Percentiles rank a stretch among this genome's conserved stretches.
Evolutionary conservation across 805 yeast species (phyloP).

Genomic region (Lachancea thermotolerans): DNA sequence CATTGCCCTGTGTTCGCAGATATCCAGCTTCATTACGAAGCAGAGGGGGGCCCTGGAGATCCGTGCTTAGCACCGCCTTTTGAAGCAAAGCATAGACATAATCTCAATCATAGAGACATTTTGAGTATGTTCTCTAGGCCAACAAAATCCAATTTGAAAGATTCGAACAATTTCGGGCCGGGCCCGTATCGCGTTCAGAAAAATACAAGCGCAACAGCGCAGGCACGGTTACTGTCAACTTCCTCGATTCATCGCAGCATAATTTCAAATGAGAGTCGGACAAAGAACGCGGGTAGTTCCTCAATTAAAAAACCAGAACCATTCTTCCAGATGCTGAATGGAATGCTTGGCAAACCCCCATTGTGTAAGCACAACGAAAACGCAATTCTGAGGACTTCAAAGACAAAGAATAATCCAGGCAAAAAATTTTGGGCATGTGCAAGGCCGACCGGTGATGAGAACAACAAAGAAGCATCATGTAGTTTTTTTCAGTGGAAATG

Average conservation of each 20-base stretch:
- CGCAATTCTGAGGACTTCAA: slow-evolving; percentile 42
- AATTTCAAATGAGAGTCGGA: too few species aligned
- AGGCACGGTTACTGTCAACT: too few species aligned
- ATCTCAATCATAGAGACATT: slow-evolving; percentile 32
- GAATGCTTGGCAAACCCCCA: slow-evolving; percentile 32
- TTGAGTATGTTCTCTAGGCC: slow-evolving; percentile 30
- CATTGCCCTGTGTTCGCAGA: slow-evolving; percentile 90
- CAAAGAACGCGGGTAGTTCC: too few species aligned
- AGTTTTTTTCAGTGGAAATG: slow-evolving; percentile 46
- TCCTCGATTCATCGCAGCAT: too few species aligned
- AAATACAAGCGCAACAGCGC: background rate
- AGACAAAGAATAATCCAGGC: slow-evolving; percentile 39
- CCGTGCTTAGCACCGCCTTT: slow-evolving; percentile 32
- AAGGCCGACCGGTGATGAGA: slow-evolving; percentile 29
- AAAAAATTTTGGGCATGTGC: slow-evolving; percentile 50
- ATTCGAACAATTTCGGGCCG: too few species aligned
- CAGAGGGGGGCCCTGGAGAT: background rate
- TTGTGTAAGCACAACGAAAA: slow-evolving; percentile 42
- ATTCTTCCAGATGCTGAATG: slow-evolving; percentile 1
- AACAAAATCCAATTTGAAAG: background rate
- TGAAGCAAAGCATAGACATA: slow-evolving; percentile 49
- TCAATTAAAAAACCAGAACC: background rate
- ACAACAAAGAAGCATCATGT: slow-evolving; percentile 36
- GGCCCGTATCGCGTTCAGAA: background rate
- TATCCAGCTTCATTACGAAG: slow-evolving; percentile 28